phyloP scores from a whole-genome alignment of 2,329 filamentous ascomycete genomes.

The Lachnellula hyalina region DNA sequence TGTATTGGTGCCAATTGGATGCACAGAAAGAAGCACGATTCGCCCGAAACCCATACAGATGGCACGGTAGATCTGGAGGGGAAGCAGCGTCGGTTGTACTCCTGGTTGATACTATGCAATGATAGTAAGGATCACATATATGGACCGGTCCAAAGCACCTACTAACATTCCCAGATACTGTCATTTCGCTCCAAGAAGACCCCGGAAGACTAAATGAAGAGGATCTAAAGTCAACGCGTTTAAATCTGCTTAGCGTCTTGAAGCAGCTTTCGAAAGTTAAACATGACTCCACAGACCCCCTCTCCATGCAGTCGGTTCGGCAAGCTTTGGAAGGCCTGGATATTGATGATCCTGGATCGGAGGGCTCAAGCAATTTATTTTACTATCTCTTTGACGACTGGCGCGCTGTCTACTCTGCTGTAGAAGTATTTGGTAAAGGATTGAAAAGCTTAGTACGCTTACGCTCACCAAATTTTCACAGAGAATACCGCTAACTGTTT shows the following conservation, averaged over 20 bases:
- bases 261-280: slow-evolving; percentile 53
- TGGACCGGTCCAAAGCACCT: not conserved
- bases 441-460: slow-evolving; percentile 46
- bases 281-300: slow-evolving; percentile 26
- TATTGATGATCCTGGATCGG: slow-evolving; percentile 32
- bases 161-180: slow-evolving; percentile 46
- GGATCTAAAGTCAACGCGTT: slow-evolving; percentile 36
- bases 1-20: slow-evolving; percentile 68
- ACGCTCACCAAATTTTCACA: slow-evolving; percentile 16
- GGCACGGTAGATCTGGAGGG: slow-evolving; percentile 33
- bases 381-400: slow-evolving; percentile 66
- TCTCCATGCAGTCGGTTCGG: slow-evolving; percentile 29
- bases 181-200: slow-evolving; percentile 64
- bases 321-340: slow-evolving; percentile 25
- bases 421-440: slow-evolving; percentile 42
- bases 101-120: slow-evolving; percentile 64
- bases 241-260: slow-evolving; percentile 57
- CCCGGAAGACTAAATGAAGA: slow-evolving; percentile 29
- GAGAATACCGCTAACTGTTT: not conserved
- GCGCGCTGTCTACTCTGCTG: slow-evolving; percentile 51
- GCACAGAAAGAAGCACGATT: slow-evolving; percentile 32
- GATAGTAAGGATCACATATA: slow-evolving; percentile 43
- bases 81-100: slow-evolving; percentile 52
- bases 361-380: slow-evolving; percentile 56
- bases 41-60: slow-evolving; percentile 29